Evolutionary conservation across 228 moss, liverwort and hornwort genomes (phyloP).

Genomic region (Sphagnum magellanicum): DNA sequence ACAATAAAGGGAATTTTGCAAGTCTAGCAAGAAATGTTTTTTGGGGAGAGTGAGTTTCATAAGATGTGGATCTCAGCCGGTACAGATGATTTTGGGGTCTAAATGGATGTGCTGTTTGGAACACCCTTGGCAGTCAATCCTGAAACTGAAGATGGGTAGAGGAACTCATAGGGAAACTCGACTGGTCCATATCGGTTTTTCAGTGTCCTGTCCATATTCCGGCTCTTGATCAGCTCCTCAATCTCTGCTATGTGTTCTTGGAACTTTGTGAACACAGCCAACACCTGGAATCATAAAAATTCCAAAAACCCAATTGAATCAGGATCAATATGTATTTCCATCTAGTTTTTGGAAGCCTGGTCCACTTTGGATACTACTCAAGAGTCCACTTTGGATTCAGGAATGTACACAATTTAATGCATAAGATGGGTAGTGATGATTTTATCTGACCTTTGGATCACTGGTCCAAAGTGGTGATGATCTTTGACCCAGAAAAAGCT

Average conservation of each 20-base stretch:
- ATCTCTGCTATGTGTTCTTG: conserved; percentile 32
- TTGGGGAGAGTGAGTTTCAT: too few species aligned
- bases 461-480: conserved; percentile 39
- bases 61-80: too few species aligned
- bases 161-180: conserved; percentile 49
- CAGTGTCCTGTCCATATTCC: conserved; percentile 36
- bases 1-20: too few species aligned
- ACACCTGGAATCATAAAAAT: conserved; percentile 14
- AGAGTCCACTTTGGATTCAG: too few species aligned
- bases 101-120: conserved; percentile 74
- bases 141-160: conserved; percentile 46
- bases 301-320: too few species aligned
- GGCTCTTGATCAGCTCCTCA: conserved; percentile 28
- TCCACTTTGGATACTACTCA: too few species aligned
- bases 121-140: conserved; percentile 66
- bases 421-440: too few species aligned
- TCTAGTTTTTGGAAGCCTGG: too few species aligned
- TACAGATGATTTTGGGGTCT: not conserved
- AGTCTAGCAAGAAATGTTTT: too few species aligned
- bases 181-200: conserved; percentile 47
- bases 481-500: conserved; percentile 65
- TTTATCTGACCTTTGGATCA: conserved; percentile 16
- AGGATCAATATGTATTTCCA: too few species aligned
- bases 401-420: too few species aligned
- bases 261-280: conserved; percentile 31